phyloP scores from a whole-genome alignment of 75 land plant genomes.

The Sequoiadendron giganteum region DNA sequence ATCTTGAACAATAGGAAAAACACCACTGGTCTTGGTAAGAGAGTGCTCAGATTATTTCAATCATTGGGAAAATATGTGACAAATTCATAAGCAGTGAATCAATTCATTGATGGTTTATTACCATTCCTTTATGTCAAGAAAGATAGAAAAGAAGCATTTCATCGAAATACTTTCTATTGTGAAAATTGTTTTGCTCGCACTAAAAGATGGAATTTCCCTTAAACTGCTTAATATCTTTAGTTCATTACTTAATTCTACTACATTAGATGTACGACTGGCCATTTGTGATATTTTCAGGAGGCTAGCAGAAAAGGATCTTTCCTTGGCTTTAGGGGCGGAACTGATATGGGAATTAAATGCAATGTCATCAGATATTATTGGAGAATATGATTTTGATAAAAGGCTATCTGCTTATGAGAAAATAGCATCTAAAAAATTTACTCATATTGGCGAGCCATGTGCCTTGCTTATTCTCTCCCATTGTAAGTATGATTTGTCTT shows the following conservation, averaged over 20 bases:
- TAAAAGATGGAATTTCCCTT: conserved; percentile 24
- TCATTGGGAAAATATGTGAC: conserved; percentile 53
- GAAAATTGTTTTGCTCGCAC: conserved; percentile 42
- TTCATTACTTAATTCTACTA: conserved; percentile 51
- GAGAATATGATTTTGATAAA: conserved; percentile 74
- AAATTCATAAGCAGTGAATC: conserved; percentile 30
- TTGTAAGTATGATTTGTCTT: conserved; percentile 73
- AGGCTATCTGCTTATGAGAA: conserved; percentile 63
- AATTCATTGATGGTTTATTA: conserved; percentile 71
- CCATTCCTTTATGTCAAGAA: conserved; percentile 48
- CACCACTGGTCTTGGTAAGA: conserved; percentile 30
- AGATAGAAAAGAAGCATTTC: conserved; percentile 31
- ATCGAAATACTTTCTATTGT: conserved; percentile 55
- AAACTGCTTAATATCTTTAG: conserved; percentile 50
- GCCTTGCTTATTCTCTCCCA: conserved; percentile 67
- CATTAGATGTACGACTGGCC: conserved; percentile 39
- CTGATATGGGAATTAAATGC: conserved; percentile 71
- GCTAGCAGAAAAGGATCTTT: conserved; percentile 52
- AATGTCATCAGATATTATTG: conserved; percentile 54
- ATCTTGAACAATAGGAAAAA: conserved; percentile 64
- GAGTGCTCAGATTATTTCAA: conserved; percentile 52
- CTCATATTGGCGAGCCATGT: conserved; percentile 29
- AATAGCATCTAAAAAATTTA: conserved; percentile 40
- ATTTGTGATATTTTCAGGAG: conserved; percentile 64
- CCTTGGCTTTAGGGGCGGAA: conserved; percentile 50